phyloP scores from a whole-genome alignment of 768 basidiomycete genomes.

The Amanita molliuscula region DNA sequence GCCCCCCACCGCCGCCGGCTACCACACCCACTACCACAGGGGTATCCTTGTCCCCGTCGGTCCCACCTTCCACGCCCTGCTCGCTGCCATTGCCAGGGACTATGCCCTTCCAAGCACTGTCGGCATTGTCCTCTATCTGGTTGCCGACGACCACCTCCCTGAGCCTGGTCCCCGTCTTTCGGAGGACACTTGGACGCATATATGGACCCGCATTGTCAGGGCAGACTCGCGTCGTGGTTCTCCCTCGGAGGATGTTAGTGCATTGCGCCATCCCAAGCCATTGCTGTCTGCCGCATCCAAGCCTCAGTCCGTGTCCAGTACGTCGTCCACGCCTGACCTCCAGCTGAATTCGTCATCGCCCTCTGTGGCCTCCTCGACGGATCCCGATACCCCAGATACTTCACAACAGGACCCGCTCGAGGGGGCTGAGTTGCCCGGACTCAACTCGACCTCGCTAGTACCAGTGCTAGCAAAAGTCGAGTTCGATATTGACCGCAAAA shows the following conservation, averaged over 20 bases:
- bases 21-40: slow-evolving; percentile 69
- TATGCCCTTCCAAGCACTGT: slow-evolving; percentile 83
- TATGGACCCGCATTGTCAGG: slow-evolving; percentile 69
- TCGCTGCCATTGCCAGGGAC: slow-evolving; percentile 84
- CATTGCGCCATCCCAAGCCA: slow-evolving; percentile 27
- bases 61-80: slow-evolving; percentile 72
- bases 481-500: slow-evolving; percentile 81
- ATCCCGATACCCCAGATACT: slow-evolving; percentile 47
- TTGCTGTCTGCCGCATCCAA: slow-evolving; percentile 34
- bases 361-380: slow-evolving; percentile 36
- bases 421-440: slow-evolving; percentile 48
- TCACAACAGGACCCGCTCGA: slow-evolving; percentile 20
- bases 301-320: slow-evolving; percentile 36
- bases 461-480: slow-evolving; percentile 91
- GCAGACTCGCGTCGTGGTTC: slow-evolving; percentile 28
- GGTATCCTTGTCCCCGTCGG: slow-evolving; percentile 85
- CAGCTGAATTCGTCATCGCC: slow-evolving; percentile 38
- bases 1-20: slow-evolving; percentile 55
- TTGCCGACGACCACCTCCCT: slow-evolving; percentile 33
- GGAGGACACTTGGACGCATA: slow-evolving; percentile 78
- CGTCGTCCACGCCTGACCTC: slow-evolving; percentile 42
- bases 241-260: slow-evolving; percentile 10
- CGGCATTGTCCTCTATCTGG: slow-evolving; percentile 78
- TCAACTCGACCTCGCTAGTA: slow-evolving; percentile 52
- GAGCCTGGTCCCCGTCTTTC: slow-evolving; percentile 75